Conservation (phyloP, 2,329 filamentous ascomycete species). For the Xylariaceae sp. region DNA sequence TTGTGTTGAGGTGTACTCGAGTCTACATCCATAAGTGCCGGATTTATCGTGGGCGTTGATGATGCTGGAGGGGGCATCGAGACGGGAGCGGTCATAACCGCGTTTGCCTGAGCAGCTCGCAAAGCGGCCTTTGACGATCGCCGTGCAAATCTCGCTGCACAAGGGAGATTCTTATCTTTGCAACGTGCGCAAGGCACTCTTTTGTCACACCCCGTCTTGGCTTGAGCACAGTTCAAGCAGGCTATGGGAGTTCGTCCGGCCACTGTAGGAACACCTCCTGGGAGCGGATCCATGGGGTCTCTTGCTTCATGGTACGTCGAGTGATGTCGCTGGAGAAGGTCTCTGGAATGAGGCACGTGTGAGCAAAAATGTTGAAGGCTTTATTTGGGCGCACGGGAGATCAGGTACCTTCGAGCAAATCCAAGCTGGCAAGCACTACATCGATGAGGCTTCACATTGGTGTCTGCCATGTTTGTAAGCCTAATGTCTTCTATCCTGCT, state of each 20-base stretch:
- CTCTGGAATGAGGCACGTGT: constrained; percentile 27
- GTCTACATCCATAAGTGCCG: constrained; percentile 35
- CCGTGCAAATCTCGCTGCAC: constrained; percentile 45
- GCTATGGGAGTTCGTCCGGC: constrained; percentile 40
- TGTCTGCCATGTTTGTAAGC: constrained; percentile 35
- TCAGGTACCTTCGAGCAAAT: constrained; percentile 46
- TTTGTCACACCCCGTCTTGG: constrained; percentile 50
- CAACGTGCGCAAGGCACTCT: constrained; percentile 45
- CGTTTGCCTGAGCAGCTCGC: constrained; percentile 37
- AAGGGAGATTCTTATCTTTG: constrained; percentile 42
- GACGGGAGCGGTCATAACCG: constrained; percentile 21
- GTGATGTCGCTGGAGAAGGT: constrained; percentile 47
- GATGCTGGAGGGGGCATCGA: constrained; percentile 11
- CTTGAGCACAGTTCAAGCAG: constrained; percentile 45
- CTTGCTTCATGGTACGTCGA: constrained; percentile 47
- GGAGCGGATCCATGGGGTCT: constrained; percentile 40
- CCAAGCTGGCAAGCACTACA: constrained; percentile 45
- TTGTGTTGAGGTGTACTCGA: constrained; percentile 19
- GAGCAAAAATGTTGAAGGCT: neutral
- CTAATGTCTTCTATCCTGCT: neutral
- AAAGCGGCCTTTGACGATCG: constrained; percentile 45
- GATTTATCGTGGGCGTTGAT: constrained; percentile 24
- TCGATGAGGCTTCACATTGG: constrained; percentile 50
- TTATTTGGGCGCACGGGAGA: neutral
- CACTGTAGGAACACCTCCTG: constrained; percentile 39